Evolutionary conservation across 2,329 filamentous ascomycete species (phyloP).

Genomic region (Venturia carpophila): DNA sequence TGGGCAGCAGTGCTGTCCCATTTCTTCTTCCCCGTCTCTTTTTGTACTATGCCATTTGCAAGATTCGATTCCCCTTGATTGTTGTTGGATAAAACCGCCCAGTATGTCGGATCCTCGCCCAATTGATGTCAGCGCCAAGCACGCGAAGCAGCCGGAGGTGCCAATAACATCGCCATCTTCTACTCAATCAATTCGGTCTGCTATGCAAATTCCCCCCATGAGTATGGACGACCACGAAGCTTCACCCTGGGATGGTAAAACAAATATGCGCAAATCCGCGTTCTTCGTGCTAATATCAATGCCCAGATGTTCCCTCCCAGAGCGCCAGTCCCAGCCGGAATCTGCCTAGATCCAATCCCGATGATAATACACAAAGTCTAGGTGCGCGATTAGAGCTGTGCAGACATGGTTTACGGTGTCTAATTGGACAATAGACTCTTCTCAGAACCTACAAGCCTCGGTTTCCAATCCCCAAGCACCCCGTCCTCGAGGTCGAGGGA

Average conservation of each 20-base stretch:
- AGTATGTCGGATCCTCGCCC: not conserved
- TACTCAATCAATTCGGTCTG: conserved; percentile 10
- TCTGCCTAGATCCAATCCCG: conserved; percentile 32
- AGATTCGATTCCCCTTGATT: not conserved
- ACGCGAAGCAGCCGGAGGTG: not conserved
- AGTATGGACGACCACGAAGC: conserved; percentile 36
- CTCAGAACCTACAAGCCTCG: not conserved
- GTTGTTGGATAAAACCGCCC: not conserved
- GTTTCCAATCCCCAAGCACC: not conserved
- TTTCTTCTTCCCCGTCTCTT: not conserved
- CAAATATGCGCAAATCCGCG: not conserved
- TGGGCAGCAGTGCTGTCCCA: not conserved
- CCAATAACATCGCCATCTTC: conserved; percentile 3
- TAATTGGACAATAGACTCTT: not conserved
- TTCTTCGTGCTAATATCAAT: not conserved
- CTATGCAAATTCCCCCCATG: conserved; percentile 14
- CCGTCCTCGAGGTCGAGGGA: conserved; percentile 5
- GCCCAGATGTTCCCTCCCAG: conserved; percentile 16
- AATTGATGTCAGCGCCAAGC: conserved; percentile 8
- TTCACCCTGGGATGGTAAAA: conserved; percentile 37
- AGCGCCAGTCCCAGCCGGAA: conserved; percentile 22
- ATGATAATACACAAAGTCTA: conserved; percentile 25
- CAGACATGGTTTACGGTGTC: not conserved
- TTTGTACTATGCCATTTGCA: not conserved
- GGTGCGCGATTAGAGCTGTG: conserved; percentile 21